Conservation (phyloP, 2,329 filamentous ascomycete species). For the Claviceps digitariae region DNA sequence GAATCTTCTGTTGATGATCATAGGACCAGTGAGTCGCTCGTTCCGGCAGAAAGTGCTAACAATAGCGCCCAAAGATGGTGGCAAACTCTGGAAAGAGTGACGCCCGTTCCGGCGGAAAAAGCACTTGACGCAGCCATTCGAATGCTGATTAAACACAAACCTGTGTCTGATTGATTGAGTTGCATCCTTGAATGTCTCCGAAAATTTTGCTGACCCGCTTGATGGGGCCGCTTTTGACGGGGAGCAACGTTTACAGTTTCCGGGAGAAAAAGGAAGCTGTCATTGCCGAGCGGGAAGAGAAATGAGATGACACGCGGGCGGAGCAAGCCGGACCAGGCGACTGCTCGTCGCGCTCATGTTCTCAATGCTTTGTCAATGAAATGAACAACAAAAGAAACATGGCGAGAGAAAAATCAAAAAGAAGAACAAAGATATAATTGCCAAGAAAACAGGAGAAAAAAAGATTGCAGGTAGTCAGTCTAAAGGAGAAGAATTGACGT, state of each 20-base stretch:
- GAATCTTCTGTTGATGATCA: background rate
- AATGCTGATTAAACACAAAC: background rate
- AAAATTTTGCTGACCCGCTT: background rate
- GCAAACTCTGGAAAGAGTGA: background rate
- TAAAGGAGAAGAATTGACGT: background rate
- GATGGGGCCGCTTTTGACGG: background rate
- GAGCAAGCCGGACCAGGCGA: constrained; percentile 1
- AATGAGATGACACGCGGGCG: background rate
- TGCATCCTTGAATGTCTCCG: background rate
- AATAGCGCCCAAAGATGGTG: background rate
- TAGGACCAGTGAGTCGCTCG: background rate
- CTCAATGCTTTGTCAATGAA: background rate
- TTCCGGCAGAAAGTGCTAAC: background rate
- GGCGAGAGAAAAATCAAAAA: background rate
- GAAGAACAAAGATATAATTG: background rate
- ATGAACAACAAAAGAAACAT: background rate
- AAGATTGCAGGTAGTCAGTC: background rate
- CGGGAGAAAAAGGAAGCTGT: background rate
- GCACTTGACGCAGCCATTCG: background rate
- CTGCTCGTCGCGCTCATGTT: background rate
- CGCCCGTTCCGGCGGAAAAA: background rate
- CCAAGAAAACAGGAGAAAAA: background rate
- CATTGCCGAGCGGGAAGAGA: background rate
- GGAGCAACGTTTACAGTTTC: background rate
- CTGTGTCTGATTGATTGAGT: background rate